These are phyloP conservation scores for Nevesoporus exiguus DNA, from an alignment of 768 basidiomycete genomes.

Conservation along the genomic window DNA sequence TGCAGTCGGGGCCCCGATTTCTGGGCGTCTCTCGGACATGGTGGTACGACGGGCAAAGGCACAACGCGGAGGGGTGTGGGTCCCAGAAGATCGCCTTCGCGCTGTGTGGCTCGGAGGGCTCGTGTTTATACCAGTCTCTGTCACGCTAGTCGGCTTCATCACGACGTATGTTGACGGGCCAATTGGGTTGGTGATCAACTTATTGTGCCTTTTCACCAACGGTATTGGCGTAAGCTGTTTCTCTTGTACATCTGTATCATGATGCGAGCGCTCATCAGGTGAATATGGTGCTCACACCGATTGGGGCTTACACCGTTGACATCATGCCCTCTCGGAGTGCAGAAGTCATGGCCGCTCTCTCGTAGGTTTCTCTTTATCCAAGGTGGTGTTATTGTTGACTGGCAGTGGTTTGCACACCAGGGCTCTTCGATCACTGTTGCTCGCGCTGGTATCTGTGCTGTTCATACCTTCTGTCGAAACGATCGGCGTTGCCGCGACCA, in stretches of 20 bases:
- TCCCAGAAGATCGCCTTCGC: constrained; percentile 66
- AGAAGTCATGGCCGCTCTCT: constrained; percentile 56
- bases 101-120: constrained; percentile 46
- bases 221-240: constrained; percentile 53
- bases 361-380: constrained; percentile 36
- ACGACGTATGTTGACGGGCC: constrained; percentile 48
- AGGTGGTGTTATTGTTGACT: neutral
- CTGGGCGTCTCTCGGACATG: constrained; percentile 57
- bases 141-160: constrained; percentile 47
- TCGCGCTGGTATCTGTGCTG: constrained; percentile 16
- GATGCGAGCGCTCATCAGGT: constrained; percentile 36
- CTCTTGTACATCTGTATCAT: neutral
- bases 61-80: constrained; percentile 53
- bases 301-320: constrained; percentile 57
- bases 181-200: constrained; percentile 47
- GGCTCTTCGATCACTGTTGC: constrained; percentile 25
- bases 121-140: constrained; percentile 50
- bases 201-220: constrained; percentile 59
- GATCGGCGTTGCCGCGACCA: constrained; percentile 50
- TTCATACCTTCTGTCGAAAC: constrained; percentile 45
- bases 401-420: constrained; percentile 2
- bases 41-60: constrained; percentile 47
- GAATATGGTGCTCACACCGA: constrained; percentile 53
- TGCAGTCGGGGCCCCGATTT: constrained; percentile 56
- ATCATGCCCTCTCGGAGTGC: constrained; percentile 59